A percentile compares a stretch with the other conserved stretches of the same genome.
These are phyloP conservation scores for Aspergillus brunneoviolaceus DNA, from an alignment of 2,329 filamentous ascomycete species.

Conservation along the genomic window DNA sequence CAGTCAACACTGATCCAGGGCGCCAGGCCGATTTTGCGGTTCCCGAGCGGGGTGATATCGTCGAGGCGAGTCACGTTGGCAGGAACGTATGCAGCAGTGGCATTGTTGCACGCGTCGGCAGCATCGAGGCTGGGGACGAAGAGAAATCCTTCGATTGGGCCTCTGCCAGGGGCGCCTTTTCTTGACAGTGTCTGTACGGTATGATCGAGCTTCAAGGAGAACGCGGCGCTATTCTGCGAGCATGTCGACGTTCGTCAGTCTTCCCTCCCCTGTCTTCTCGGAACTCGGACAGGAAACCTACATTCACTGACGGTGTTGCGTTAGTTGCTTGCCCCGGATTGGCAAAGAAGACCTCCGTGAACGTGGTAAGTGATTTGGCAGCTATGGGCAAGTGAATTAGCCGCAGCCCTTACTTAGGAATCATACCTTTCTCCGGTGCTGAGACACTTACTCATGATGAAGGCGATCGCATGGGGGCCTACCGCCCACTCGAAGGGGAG, in stretches of 20 bases:
- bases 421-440: neutral
- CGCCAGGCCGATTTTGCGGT: slow-evolving; percentile 75
- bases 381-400: slow-evolving; percentile 14
- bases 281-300: slow-evolving; percentile 23
- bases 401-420: neutral
- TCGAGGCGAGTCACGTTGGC: slow-evolving; percentile 68
- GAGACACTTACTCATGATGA: slow-evolving; percentile 2
- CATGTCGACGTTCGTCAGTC: neutral
- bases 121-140: slow-evolving; percentile 73
- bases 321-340: slow-evolving; percentile 34
- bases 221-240: slow-evolving; percentile 32
- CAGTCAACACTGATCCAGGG: slow-evolving; percentile 80
- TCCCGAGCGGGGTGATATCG: slow-evolving; percentile 66
- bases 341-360: slow-evolving; percentile 36
- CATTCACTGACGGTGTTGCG: slow-evolving; percentile 35
- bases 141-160: slow-evolving; percentile 72
- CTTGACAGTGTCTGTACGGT: slow-evolving; percentile 76
- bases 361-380: slow-evolving; percentile 29
- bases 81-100: slow-evolving; percentile 67
- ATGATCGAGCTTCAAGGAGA: slow-evolving; percentile 38
- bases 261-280: neutral
- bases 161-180: slow-evolving; percentile 61
- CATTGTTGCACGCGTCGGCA: slow-evolving; percentile 61
- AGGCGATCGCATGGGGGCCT: neutral
- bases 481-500: neutral